A percentile compares a stretch with the other conserved stretches of the same genome.
These are phyloP conservation scores for Leccinum boreale DNA, from an alignment of 768 basidiomycete species.

Conservation along the genomic window DNA sequence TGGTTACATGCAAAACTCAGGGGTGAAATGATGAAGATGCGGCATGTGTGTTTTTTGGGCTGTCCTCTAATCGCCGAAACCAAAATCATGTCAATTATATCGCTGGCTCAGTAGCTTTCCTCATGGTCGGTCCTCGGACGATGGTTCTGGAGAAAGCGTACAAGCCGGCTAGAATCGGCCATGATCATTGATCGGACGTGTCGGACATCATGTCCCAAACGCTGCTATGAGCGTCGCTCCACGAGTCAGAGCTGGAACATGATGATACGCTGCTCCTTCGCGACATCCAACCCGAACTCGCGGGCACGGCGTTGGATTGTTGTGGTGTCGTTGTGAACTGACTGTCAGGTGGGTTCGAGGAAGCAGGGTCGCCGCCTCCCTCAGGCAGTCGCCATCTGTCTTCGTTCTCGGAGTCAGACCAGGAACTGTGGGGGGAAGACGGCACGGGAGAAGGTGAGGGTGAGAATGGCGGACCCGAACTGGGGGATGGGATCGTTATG, in stretches of 20 bases:
- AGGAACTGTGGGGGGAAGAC: conserved; percentile 5
- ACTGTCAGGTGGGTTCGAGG: not conserved
- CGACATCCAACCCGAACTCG: not conserved
- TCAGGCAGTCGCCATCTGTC: not conserved
- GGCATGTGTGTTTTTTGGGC: not conserved
- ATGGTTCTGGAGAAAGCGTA: not conserved
- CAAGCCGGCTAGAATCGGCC: not conserved
- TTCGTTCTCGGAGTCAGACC: conserved; percentile 17
- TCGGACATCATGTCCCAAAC: conserved; percentile 27
- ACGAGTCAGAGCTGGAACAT: conserved; percentile 16
- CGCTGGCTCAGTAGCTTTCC: not conserved
- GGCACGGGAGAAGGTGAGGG: conserved; percentile 16
- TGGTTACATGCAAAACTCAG: conserved; percentile 6
- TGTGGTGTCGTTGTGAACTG: not conserved
- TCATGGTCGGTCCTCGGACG: not conserved
- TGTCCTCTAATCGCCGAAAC: not conserved
- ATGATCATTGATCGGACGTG: not conserved
- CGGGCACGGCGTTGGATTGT: not conserved
- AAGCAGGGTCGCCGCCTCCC: not conserved
- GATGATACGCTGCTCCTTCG: conserved; percentile 18
- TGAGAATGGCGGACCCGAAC: conserved; percentile 13
- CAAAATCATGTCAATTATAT: not conserved
- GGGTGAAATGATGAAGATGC: not conserved
- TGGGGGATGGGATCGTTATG: conserved; percentile 21
- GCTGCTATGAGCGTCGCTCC: conserved; percentile 29